Evolutionary conservation across 1,139 yeast genomes (phyloP).

Genomic region (Torulaspora globosa): DNA sequence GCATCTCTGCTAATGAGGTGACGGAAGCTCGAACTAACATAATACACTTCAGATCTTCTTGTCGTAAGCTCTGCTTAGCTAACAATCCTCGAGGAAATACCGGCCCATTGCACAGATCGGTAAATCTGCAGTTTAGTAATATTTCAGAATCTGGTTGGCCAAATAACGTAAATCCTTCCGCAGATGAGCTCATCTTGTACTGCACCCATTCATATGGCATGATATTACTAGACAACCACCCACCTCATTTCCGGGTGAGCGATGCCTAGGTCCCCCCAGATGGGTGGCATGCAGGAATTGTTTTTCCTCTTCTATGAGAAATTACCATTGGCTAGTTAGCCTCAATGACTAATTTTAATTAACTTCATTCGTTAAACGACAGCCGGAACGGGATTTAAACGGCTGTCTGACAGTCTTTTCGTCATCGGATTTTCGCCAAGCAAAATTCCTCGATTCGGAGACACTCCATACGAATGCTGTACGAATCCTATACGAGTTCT

Average conservation of each 20-base stretch:
- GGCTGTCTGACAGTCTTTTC: too few relatives aligned
- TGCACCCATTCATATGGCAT: not conserved
- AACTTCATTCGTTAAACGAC: not conserved
- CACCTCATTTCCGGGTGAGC: not conserved
- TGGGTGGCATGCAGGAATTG: not conserved
- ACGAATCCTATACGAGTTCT: too few relatives aligned
- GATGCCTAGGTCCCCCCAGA: not conserved
- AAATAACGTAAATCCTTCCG: not conserved
- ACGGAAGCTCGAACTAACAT: not conserved
- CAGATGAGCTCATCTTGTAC: not conserved
- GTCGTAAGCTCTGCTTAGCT: not conserved
- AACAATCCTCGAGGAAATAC: not conserved
- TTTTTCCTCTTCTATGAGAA: not conserved
- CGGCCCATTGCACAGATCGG: not conserved
- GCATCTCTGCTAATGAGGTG: not conserved
- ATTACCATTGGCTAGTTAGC: too few relatives aligned
- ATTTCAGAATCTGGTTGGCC: not conserved
- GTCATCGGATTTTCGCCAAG: too few relatives aligned
- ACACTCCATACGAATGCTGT: too few relatives aligned
- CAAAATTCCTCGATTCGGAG: too few relatives aligned
- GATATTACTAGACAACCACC: not conserved
- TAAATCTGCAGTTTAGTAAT: not conserved
- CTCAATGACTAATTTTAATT: not conserved
- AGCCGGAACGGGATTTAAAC: too few relatives aligned
- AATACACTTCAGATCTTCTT: not conserved